Conservation (phyloP, 192 early-diverging fungal genomes). For the Podila clonocystis region DNA sequence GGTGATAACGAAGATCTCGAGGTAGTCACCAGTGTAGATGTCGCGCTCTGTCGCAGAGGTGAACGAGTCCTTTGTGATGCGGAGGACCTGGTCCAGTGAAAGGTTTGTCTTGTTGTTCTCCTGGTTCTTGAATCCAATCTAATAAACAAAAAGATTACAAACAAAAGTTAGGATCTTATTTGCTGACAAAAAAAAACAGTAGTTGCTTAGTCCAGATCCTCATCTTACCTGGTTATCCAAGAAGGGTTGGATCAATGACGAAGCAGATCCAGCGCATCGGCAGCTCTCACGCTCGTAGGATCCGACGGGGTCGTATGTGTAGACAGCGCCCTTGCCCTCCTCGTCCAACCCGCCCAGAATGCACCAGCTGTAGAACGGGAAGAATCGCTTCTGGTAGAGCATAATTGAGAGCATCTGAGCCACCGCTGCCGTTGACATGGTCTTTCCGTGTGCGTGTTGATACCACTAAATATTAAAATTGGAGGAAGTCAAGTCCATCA, state of each 20-base stretch:
- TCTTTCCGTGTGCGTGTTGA: constrained; percentile 88
- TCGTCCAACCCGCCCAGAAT: constrained; percentile 91
- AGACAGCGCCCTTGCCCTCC: constrained; percentile 92
- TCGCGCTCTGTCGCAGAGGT: constrained; percentile 97
- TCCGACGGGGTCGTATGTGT: constrained; percentile 93
- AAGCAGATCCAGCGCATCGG: constrained; percentile 84
- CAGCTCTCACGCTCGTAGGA: constrained; percentile 83
- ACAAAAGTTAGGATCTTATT: background rate
- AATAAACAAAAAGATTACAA: background rate
- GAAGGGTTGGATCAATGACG: constrained; percentile 95
- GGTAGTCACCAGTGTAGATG: constrained; percentile 97
- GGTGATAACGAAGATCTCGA: constrained; percentile 92
- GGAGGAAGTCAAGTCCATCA: background rate
- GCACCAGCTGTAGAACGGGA: constrained; percentile 95
- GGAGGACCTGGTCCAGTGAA: constrained; percentile 70
- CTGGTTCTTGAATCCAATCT: constrained; percentile 84
- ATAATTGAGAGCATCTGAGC: constrained; percentile 96
- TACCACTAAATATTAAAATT: constrained; percentile 74
- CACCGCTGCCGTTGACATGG: constrained; percentile 85
- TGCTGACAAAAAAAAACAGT: constrained; percentile 1
- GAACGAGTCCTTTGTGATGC: constrained; percentile 95
- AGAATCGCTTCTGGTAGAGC: constrained; percentile 93
- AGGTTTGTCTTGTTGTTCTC: constrained; percentile 49
- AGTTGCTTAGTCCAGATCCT: background rate
- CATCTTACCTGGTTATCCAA: constrained; percentile 90